Evolutionary conservation across 2,329 filamentous ascomycete genomes (phyloP).

Genomic region (Scedosporium boydii): DNA sequence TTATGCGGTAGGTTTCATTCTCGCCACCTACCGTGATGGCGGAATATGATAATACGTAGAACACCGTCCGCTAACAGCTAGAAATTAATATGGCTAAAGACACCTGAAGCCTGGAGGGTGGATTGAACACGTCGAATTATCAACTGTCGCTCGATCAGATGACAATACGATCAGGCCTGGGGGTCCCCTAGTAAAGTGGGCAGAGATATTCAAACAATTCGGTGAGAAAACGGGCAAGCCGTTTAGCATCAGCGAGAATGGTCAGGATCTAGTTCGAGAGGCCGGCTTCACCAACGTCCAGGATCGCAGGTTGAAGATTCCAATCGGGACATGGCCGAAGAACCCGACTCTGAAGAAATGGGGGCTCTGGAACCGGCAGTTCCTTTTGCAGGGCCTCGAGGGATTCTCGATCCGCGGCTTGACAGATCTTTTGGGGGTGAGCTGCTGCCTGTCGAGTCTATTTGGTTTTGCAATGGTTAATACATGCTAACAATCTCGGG

Average conservation of each 20-base stretch:
- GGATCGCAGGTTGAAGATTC: conserved; percentile 18
- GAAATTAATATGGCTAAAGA: conserved; percentile 19
- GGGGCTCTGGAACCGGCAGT: conserved; percentile 17
- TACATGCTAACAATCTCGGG: neutral
- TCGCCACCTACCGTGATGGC: conserved; percentile 21
- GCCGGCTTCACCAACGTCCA: conserved; percentile 11
- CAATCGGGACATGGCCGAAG: conserved; percentile 27
- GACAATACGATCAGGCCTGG: conserved; percentile 14
- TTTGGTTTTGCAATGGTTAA: neutral
- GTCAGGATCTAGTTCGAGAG: conserved; percentile 4
- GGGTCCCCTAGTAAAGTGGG: conserved; percentile 13
- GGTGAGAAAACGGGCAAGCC: conserved; percentile 13
- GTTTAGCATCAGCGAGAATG: conserved; percentile 12
- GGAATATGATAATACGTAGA: too few relatives aligned
- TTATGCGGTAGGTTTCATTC: conserved; percentile 29
- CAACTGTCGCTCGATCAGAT: conserved; percentile 12
- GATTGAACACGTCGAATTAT: conserved; percentile 15
- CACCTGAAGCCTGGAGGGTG: conserved; percentile 23
- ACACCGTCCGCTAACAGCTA: neutral
- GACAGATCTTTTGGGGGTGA: conserved; percentile 18
- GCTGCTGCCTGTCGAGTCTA: conserved; percentile 3
- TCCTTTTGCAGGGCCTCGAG: conserved; percentile 15
- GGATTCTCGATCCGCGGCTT: conserved; percentile 15
- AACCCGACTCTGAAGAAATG: conserved; percentile 21
- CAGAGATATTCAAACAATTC: conserved; percentile 10